phyloP scores from a whole-genome alignment of 2,329 filamentous ascomycete genomes.

The Ascocoryne sarcoides region DNA sequence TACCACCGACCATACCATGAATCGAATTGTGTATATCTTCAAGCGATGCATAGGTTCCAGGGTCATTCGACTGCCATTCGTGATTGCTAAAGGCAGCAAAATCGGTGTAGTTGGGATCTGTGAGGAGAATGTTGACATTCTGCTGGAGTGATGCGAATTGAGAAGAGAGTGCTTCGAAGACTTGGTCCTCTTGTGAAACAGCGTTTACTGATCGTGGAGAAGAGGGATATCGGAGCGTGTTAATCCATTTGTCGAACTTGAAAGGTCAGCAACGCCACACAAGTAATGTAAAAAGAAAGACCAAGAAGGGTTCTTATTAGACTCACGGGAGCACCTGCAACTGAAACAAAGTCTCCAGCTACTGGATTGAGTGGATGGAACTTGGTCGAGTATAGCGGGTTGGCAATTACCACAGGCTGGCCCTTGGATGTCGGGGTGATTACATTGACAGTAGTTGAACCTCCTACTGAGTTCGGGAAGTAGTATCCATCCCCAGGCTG shows the following conservation, averaged over 20 bases:
- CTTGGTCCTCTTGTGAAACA: slow-evolving; percentile 16
- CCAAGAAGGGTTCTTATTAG: too few relatives aligned
- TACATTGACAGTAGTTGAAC: slow-evolving; percentile 12
- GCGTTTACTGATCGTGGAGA: slow-evolving; percentile 11
- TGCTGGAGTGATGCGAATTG: slow-evolving; percentile 18
- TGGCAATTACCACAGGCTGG: slow-evolving; percentile 51
- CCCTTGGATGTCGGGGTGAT: slow-evolving; percentile 27
- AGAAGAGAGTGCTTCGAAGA: slow-evolving; percentile 15
- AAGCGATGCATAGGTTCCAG: slow-evolving; percentile 28
- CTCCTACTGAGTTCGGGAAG: slow-evolving; percentile 30
- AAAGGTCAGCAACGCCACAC: background rate
- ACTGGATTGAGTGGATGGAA: slow-evolving; percentile 46
- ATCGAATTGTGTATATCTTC: slow-evolving; percentile 56
- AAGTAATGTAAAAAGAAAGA: too few relatives aligned
- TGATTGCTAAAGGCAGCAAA: slow-evolving; percentile 64
- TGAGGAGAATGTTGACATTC: slow-evolving; percentile 19
- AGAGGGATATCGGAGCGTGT: slow-evolving; percentile 19
- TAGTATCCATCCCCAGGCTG: slow-evolving; percentile 32
- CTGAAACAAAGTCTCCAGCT: slow-evolving; percentile 11
- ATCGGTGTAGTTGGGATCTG: slow-evolving; percentile 50
- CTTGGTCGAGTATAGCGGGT: slow-evolving; percentile 52
- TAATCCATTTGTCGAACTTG: slow-evolving; percentile 16
- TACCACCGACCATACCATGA: slow-evolving; percentile 45
- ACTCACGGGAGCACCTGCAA: slow-evolving; percentile 9
- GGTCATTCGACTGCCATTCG: slow-evolving; percentile 38